A percentile compares a stretch with the other conserved stretches of the same genome.
Conservation (phyloP, 1,284 basidiomycete genomes). For the Marasmius sp. region DNA sequence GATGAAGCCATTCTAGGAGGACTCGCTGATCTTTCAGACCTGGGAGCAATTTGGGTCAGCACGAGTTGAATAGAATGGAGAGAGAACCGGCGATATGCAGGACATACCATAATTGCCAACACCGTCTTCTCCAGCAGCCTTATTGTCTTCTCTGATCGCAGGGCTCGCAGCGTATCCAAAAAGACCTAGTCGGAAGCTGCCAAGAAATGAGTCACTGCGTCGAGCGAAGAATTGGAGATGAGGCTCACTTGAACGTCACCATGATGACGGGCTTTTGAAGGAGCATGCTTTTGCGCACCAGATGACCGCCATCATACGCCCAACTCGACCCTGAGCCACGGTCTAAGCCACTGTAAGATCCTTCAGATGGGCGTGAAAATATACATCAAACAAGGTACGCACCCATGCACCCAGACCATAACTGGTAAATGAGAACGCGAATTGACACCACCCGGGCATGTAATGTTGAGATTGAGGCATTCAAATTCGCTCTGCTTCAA, state of each 20-base stretch:
- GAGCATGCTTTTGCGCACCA: slow-evolving; percentile 65
- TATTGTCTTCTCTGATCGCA: slow-evolving; percentile 65
- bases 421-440: slow-evolving; percentile 59
- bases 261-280: slow-evolving; percentile 64
- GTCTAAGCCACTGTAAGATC: slow-evolving; percentile 56
- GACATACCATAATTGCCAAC: slow-evolving; percentile 71
- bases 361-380: slow-evolving; percentile 7
- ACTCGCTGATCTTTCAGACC: slow-evolving; percentile 69
- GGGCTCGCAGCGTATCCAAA: slow-evolving; percentile 70
- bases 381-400: slow-evolving; percentile 20
- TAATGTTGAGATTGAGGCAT: slow-evolving; percentile 76
- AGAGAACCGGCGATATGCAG: slow-evolving; percentile 1
- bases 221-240: slow-evolving; percentile 14
- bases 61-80: background rate
- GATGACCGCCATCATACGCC: slow-evolving; percentile 69
- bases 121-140: slow-evolving; percentile 60
- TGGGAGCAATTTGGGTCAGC: slow-evolving; percentile 21
- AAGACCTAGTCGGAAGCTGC: slow-evolving; percentile 71
- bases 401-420: slow-evolving; percentile 83
- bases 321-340: slow-evolving; percentile 72
- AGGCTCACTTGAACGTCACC: slow-evolving; percentile 72
- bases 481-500: slow-evolving; percentile 70
- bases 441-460: slow-evolving; percentile 58
- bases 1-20: slow-evolving; percentile 71
- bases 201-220: slow-evolving; percentile 11